Base-by-base conservation (phyloP, 352 stramenopile species). In the Phytopythium litorale region DNA sequence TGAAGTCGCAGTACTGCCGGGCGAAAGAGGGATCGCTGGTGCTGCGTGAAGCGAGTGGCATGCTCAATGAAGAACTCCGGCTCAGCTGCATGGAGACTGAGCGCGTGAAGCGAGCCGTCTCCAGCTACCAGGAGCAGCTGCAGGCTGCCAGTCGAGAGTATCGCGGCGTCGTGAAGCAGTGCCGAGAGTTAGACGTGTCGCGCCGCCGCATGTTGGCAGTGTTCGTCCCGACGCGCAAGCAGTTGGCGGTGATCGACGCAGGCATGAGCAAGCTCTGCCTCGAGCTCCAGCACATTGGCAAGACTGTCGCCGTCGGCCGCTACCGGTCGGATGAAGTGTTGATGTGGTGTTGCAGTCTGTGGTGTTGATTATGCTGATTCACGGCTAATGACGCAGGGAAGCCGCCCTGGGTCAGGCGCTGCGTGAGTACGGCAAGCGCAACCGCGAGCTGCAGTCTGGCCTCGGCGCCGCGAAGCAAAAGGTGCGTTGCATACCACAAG, bases 391-490 rank as follows among this genome's bases (percentile, higher is more conserved):
- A 13, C 54, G n/a, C 19, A 89, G 79, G 6, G 77, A 89, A 23
- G 56, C 72, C 18, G 75, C 67, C 19, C 54, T 89, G 19, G 68
- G 65, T 15, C 66, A 69, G 30, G 77, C 66, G 12, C 42, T 89
- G 30, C 75, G 79, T 13, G 79, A 89, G 50, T 89, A 89, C 43
- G 70, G 67, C 15, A 79, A 75, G 33, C 73, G 75, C 5, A 89
- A 89, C 55, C 71, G 73, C 40, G 62, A 71, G 21, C 67, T 89
- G 18, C 73, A 84, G 60, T 56, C 71, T 7, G 72, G 61, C 12
- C 69, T 87, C 30, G 49, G 58, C 45, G 46, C 67, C 49, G 81
- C 75, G 42, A 72, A 72, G 40, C 53, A 69, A n/a, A 60, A 60
- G 54, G 54, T 60, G 1, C 3, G 28, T 11, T 25, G n/a, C n/a